These are phyloP conservation scores for Colletotrichum agaves DNA, from an alignment of 2,329 filamentous ascomycete species.

Conservation along the genomic window DNA sequence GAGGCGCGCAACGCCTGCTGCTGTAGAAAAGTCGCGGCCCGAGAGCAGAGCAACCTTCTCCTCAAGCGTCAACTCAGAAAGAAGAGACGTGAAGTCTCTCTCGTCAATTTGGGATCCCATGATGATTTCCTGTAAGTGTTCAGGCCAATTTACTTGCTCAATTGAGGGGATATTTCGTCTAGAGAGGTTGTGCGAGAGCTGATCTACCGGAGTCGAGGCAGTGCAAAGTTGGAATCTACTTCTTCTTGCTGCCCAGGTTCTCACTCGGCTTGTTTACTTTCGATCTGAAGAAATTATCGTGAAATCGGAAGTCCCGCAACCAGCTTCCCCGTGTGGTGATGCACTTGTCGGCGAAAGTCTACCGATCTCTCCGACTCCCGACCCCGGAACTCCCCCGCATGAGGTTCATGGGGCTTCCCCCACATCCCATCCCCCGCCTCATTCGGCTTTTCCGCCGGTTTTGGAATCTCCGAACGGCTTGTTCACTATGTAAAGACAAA, in stretches of 20 bases:
- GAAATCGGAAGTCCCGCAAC: not conserved
- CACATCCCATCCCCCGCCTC: slow-evolving; percentile 5
- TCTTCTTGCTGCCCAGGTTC: not conserved
- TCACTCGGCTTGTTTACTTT: not conserved
- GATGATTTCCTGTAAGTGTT: not conserved
- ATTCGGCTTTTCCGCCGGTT: slow-evolving; percentile 19
- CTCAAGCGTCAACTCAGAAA: slow-evolving; percentile 23
- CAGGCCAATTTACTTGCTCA: not conserved
- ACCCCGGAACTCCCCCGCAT: slow-evolving; percentile 28
- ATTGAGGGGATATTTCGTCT: not conserved
- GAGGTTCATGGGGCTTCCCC: not conserved
- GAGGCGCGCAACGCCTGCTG: slow-evolving; percentile 34
- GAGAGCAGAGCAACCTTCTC: slow-evolving; percentile 36
- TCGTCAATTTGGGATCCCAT: slow-evolving; percentile 22
- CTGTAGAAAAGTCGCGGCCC: slow-evolving; percentile 36
- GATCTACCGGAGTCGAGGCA: no score
- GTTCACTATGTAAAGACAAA: slow-evolving; percentile 10
- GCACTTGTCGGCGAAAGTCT: slow-evolving; percentile 8
- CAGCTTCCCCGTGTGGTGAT: not conserved
- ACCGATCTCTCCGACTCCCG: slow-evolving; percentile 21
- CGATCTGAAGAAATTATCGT: slow-evolving; percentile 1
- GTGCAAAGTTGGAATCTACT: not conserved
- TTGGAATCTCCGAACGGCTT: slow-evolving; percentile 15
- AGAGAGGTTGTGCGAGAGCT: no score
- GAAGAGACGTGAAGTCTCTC: slow-evolving; percentile 28